Conservation (phyloP, 176 grass and related monocot genomes). For the Aegilops bicornis region DNA sequence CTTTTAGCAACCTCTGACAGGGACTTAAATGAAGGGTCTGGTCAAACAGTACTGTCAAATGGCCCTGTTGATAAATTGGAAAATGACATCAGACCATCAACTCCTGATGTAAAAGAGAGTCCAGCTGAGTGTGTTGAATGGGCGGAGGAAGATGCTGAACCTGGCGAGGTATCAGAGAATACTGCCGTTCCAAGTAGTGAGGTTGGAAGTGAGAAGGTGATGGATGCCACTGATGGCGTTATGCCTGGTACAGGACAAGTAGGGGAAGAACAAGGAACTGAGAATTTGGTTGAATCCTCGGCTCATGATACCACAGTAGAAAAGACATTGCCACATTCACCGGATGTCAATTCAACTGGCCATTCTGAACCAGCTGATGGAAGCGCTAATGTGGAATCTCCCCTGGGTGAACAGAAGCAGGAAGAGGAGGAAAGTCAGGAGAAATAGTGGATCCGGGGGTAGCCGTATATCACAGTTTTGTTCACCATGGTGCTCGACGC, state of each 20-base stretch:
- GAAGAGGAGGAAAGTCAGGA: neutral
- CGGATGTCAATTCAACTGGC: neutral
- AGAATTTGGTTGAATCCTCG: constrained; percentile 1
- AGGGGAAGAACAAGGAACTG: constrained; percentile 25
- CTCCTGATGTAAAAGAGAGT: constrained; percentile 48
- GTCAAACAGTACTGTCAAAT: constrained; percentile 18
- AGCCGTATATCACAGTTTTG: constrained; percentile 1
- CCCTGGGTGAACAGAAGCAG: constrained; percentile 27
- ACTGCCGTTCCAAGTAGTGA: constrained; percentile 10
- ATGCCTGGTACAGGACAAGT: neutral
- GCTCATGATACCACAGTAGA: neutral
- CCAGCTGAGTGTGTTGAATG: constrained; percentile 43
- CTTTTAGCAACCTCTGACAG: constrained; percentile 11
- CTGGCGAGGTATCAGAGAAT: constrained; percentile 23
- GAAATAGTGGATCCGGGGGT: constrained; percentile 7
- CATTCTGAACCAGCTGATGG: constrained; percentile 16
- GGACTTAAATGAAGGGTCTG: constrained; percentile 21
- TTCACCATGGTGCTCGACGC: constrained; percentile 21
- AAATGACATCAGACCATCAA: constrained; percentile 45
- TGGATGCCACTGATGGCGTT: constrained; percentile 18
- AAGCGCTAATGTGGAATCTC: neutral
- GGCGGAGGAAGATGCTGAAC: constrained; percentile 44
- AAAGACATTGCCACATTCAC: constrained; percentile 3
- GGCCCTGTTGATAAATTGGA: constrained; percentile 19
- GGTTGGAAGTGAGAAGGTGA: constrained; percentile 12